Base-by-base conservation (phyloP, 106 monocot species). In the Platanthera guangdongensis region DNA sequence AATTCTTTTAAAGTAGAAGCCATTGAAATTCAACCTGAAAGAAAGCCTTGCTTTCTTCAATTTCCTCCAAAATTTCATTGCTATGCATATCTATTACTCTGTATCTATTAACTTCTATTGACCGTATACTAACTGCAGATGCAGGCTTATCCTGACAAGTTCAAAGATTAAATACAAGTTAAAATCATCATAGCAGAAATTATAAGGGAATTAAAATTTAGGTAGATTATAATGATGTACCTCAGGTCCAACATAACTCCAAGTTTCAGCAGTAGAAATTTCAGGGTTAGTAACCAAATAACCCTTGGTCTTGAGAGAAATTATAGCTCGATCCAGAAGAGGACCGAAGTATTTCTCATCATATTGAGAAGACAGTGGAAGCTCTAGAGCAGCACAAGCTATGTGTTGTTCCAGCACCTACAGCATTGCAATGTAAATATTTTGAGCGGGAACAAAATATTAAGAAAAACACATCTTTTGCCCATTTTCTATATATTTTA, bases 11-110 rank as follows among this genome's bases (percentile, higher is more conserved):
- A 71, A 9, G 49, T 6, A 14, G n/a, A 71, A 50, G 2, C 47
- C 49, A 49, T 11, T 3, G n/a, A 49, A 71, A 16, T 48, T 15
- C 14, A 72, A 92, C 96, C 97, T 93, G 93, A 67, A 94, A 97
- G 55, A 94, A 97, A 21, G 89, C 97, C 75, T 16, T 87, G 83
- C 94, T 91, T 82, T 97, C 97, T 79, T 97, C 97, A 82, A 97
- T 94, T 82, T 97, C 97, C 72, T 97, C 97, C 3, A 97, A 77
- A 28, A 87, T 30, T 74, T 91, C 77, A 71, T 92, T 78, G 22
- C 16, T 86, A 54, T 16, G 70, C 65, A 77, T 84, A 77, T 92
- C 82, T 5, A 97, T 51, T 57, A 97, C 91, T 74, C 78, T 80
- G 72, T 94, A 97, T 72, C 80, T 93, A 5, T 81, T 80, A 67